Evolutionary conservation across 345 rosid species (phyloP), one percentile per base, ranked within the genome.

Genomic region (Syzygium aqueum): DNA sequence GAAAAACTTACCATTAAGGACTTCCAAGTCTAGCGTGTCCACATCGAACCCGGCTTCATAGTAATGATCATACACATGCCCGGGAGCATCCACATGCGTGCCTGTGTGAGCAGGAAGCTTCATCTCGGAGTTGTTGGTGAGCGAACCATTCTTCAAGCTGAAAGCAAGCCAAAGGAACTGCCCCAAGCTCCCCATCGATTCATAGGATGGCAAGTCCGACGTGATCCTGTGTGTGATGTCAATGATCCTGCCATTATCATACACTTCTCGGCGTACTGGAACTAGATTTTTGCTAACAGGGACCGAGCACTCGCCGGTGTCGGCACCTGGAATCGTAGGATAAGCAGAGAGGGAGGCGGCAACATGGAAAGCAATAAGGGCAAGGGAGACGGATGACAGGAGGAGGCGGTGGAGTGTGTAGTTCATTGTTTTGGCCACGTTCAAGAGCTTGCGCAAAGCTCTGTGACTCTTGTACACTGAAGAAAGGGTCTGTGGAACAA

Each of bases 11-110:
- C 89, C 89, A 3, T 87, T 84, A 7, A 94, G 93, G 13, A 93
- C 92, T 84, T 89, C 92, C 87, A 95, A 93, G 88, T 97, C 98
- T 40, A 97, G 99, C 11, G 99, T 93, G 82, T 96, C 98, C 8
- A 95, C 95, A 89, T 97, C 99, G 30, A 92, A 97, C 2, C 98
- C 97, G 30, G 98, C 97, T 53, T 97, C 98, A 52, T 91, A 96
- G 88, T 95, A 97, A 43, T 93, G 90, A 73, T 95, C 97, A 27
- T 91, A 94, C 57, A 97, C 90, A 51, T 97, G 99, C 0, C 98
- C 98, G 3, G 98, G 98, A 2, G 99, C 93, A 59, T 97, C 99
- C 54, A 97, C 98, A 63, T 97, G 99, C 25, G 99, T 96, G 19
- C 98, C 99, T 11, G 98, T 92, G 87, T 97, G 99, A 3, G 94